Evolutionary conservation across 2,329 filamentous ascomycete genomes (phyloP).

Genomic region (Dichotomopilus funicola): DNA sequence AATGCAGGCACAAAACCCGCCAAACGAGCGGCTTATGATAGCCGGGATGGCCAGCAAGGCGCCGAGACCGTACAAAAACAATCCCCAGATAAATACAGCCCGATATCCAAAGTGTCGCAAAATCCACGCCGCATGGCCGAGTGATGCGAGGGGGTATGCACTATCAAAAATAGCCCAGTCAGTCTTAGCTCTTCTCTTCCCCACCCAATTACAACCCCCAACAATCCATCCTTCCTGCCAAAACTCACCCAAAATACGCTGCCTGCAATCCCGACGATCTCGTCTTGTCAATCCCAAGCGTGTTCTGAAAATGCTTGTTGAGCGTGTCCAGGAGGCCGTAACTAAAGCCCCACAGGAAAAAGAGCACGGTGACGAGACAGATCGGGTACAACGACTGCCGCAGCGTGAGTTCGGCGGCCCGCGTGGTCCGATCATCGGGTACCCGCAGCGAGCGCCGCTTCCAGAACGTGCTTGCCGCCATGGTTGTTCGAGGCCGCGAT

Average conservation of each 20-base stretch:
- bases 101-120: constrained; percentile 58
- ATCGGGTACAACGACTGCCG: constrained; percentile 62
- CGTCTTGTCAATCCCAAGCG: constrained; percentile 46
- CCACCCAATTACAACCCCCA: not conserved
- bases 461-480: constrained; percentile 34
- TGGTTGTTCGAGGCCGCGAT: not conserved
- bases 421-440: constrained; percentile 36
- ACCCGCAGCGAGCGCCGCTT: constrained; percentile 40
- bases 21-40: constrained; percentile 59
- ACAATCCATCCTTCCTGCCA: not conserved
- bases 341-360: constrained; percentile 58
- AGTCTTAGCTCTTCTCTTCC: not conserved
- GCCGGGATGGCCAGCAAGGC: constrained; percentile 50
- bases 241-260: constrained; percentile 54
- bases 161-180: constrained; percentile 27
- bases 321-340: constrained; percentile 52
- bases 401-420: constrained; percentile 52
- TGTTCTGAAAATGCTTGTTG: constrained; percentile 51
- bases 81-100: constrained; percentile 60
- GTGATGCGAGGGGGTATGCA: constrained; percentile 63
- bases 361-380: constrained; percentile 57
- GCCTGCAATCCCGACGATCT: constrained; percentile 57
- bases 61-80: constrained; percentile 60
- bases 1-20: constrained; percentile 64
- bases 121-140: constrained; percentile 60